Percentiles rank a stretch among this genome's conserved stretches.
Evolutionary conservation across 1,284 basidiomycete genomes (phyloP).

Genomic region (Heterobasidion irregulare): DNA sequence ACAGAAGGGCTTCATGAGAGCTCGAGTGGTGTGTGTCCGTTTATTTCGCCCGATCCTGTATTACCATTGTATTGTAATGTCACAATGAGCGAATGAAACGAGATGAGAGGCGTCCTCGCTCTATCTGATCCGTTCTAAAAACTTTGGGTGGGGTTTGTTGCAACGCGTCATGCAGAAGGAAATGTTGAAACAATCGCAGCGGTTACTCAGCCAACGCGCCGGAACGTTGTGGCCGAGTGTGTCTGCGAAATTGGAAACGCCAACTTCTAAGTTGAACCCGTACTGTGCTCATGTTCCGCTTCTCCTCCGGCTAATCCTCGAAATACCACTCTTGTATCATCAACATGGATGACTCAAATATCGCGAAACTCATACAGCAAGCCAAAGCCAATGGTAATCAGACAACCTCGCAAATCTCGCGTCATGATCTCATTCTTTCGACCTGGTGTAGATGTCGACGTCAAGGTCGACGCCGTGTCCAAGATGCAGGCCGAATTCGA

Average conservation of each 20-base stretch:
- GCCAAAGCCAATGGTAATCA: constrained; percentile 60
- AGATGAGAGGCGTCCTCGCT: too few relatives aligned
- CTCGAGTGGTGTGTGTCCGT: too few relatives aligned
- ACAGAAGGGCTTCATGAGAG: not conserved
- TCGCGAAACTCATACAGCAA: constrained; percentile 58
- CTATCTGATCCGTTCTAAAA: too few relatives aligned
- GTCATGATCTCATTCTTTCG: not conserved
- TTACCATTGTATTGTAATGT: too few relatives aligned
- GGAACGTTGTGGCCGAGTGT: not conserved
- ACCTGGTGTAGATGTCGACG: constrained; percentile 54
- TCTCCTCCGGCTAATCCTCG: not conserved
- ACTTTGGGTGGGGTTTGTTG: too few relatives aligned
- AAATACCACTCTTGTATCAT: not conserved
- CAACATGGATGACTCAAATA: constrained; percentile 34
- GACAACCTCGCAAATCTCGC: not conserved
- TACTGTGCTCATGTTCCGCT: not conserved
- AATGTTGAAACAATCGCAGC: not conserved
- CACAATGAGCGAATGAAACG: too few relatives aligned
- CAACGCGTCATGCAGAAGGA: too few relatives aligned
- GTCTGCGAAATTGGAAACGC: not conserved
- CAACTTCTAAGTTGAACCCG: not conserved
- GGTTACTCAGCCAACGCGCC: not conserved
- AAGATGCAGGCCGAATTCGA: constrained; percentile 72
- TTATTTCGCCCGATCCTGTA: not conserved
- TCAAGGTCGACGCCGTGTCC: constrained; percentile 68